A percentile compares a stretch with the other conserved stretches of the same genome.
Evolutionary conservation across 352 stramenopile genomes (phyloP).

Genomic region (Phytophthora tentaculata): DNA sequence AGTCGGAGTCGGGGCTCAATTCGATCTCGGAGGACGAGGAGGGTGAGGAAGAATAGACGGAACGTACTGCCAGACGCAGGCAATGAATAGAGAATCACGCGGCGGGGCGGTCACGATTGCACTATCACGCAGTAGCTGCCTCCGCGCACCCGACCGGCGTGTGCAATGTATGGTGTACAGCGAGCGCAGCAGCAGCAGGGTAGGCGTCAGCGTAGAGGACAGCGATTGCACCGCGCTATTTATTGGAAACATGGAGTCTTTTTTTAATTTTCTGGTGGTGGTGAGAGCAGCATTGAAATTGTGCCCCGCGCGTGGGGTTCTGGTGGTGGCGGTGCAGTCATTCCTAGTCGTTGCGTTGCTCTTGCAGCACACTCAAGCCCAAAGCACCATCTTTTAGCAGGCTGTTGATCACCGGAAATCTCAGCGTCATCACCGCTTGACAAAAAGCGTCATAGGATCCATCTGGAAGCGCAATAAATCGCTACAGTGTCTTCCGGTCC

Average conservation of each 20-base stretch:
- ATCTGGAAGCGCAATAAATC: slow-evolving; percentile 16
- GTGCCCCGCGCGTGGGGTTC: slow-evolving; percentile 1
- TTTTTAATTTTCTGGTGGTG: slow-evolving; percentile 31
- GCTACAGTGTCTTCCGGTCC: not conserved
- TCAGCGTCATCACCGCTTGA: slow-evolving; percentile 14
- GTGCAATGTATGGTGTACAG: slow-evolving; percentile 21
- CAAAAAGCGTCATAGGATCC: slow-evolving; percentile 23
- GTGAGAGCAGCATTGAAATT: not conserved
- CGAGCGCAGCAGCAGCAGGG: slow-evolving; percentile 3
- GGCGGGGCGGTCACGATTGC: slow-evolving; percentile 14
- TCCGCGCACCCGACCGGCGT: slow-evolving; percentile 6
- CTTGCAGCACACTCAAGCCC: not conserved
- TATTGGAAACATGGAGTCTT: slow-evolving; percentile 46
- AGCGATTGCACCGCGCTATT: slow-evolving; percentile 44
- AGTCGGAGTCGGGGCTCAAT: slow-evolving; percentile 62
- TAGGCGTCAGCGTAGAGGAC: slow-evolving; percentile 30
- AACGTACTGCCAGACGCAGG: slow-evolving; percentile 20
- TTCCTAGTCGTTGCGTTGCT: slow-evolving; percentile 12
- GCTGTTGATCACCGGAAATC: slow-evolving; percentile 1
- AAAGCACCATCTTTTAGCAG: not conserved
- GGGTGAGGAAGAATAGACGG: slow-evolving; percentile 49
- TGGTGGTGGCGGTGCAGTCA: slow-evolving; percentile 12
- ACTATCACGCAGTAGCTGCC: not conserved
- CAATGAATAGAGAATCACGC: slow-evolving; percentile 22
- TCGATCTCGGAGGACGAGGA: slow-evolving; percentile 69